Conservation (phyloP, 2,329 filamentous ascomycete species). For the Hypoxylon sp. region DNA sequence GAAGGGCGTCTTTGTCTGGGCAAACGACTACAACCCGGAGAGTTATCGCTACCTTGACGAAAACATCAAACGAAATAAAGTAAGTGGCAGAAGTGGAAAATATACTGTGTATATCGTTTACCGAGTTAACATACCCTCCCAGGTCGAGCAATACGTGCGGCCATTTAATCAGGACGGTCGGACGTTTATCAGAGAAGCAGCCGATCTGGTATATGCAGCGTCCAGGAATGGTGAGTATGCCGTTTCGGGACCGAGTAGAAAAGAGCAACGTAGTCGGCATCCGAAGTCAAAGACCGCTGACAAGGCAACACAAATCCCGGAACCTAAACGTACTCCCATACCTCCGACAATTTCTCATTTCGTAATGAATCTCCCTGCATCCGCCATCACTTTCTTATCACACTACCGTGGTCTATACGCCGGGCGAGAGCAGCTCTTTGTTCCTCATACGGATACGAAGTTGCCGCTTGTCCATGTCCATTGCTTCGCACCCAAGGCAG, state of each 20-base stretch:
- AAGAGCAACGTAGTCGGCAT: conserved; percentile 58
- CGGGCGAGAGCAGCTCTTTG: conserved; percentile 77
- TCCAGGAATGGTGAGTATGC: conserved; percentile 67
- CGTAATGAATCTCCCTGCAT: conserved; percentile 97
- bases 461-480: conserved; percentile 94
- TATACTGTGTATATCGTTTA: conserved; percentile 2
- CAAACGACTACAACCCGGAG: conserved; percentile 96
- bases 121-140: conserved; percentile 32
- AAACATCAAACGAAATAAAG: conserved; percentile 85
- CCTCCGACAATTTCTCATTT: conserved; percentile 90
- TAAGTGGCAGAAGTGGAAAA: conserved; percentile 54
- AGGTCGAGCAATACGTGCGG: conserved; percentile 78
- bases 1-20: conserved; percentile 92
- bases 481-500: conserved; percentile 89
- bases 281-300: conserved; percentile 47
- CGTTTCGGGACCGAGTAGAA: conserved; percentile 66
- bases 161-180: conserved; percentile 87
- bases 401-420: conserved; percentile 84
- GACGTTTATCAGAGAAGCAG: conserved; percentile 81
- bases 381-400: conserved; percentile 85
- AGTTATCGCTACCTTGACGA: conserved; percentile 80
- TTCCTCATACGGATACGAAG: conserved; percentile 68
- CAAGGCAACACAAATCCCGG: conserved; percentile 55
- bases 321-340: conserved; percentile 64
- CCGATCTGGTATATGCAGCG: conserved; percentile 70